Percentiles rank a stretch among this genome's conserved stretches.
Conservation (phyloP, 257 asterid genomes). For the Solanum chilense region DNA sequence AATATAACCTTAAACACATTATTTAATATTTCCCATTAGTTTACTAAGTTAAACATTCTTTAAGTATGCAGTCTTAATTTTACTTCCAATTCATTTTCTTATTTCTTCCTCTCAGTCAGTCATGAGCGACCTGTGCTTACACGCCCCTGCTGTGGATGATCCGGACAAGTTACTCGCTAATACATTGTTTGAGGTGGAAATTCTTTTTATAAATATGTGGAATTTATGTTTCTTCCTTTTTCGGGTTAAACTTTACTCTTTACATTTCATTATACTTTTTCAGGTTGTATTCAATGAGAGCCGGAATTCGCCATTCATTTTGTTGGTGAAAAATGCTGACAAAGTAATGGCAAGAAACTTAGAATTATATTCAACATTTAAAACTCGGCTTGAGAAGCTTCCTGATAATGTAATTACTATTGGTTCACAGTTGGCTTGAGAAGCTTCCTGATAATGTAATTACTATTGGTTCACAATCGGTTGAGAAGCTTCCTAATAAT, state of each 20-base stretch:
- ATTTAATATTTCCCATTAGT: background rate
- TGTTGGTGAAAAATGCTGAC: slow-evolving; percentile 85
- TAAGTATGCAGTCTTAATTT: background rate
- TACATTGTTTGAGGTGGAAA: slow-evolving; percentile 74
- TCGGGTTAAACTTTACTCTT: too few species aligned
- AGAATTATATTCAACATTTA: slow-evolving; percentile 51
- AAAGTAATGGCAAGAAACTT: slow-evolving; percentile 62
- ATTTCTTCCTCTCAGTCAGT: slow-evolving; percentile 29
- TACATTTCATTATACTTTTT: slow-evolving; percentile 7
- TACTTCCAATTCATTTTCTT: background rate
- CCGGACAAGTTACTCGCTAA: slow-evolving; percentile 49
- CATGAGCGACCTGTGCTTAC: slow-evolving; percentile 60
- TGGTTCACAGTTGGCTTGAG: slow-evolving; percentile 34
- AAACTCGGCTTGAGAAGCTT: slow-evolving; percentile 67
- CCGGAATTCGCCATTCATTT: slow-evolving; percentile 58
- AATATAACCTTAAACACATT: background rate
- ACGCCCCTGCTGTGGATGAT: slow-evolving; percentile 51
- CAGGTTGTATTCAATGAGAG: slow-evolving; percentile 64
- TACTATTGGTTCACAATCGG: too few species aligned
- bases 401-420: slow-evolving; percentile 64
- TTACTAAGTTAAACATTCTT: background rate
- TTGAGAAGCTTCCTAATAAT: too few species aligned
- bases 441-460: too few species aligned
- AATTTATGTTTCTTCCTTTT: background rate
- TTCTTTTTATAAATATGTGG: background rate